phyloP scores from a whole-genome alignment of 1,284 basidiomycete species.

The Cutaneotrichosporon arboriforme region DNA sequence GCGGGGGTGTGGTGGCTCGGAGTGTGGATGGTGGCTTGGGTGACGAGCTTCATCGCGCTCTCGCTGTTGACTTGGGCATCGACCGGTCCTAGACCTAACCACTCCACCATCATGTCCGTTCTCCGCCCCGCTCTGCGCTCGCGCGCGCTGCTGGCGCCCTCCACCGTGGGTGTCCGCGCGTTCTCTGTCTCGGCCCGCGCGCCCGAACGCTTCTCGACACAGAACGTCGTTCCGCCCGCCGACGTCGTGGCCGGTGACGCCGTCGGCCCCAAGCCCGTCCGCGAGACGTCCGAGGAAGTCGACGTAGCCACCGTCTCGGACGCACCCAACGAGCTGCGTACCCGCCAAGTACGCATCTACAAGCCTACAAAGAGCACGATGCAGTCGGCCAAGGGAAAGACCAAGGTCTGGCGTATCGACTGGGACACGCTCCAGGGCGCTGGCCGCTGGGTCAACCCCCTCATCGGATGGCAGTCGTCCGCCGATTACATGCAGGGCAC shows the following conservation, averaged over 20 bases:
- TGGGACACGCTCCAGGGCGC: slow-evolving; percentile 84
- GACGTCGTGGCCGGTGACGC: slow-evolving; percentile 23
- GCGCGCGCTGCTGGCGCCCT: not conserved
- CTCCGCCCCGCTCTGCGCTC: slow-evolving; percentile 11
- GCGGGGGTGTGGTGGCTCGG: too few relatives aligned
- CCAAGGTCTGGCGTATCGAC: slow-evolving; percentile 87
- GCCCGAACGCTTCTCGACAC: slow-evolving; percentile 4
- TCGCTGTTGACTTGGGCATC: too few relatives aligned
- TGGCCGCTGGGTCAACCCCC: slow-evolving; percentile 95
- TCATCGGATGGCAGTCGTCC: slow-evolving; percentile 94
- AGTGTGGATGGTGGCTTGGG: too few relatives aligned
- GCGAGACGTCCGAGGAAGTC: slow-evolving; percentile 27
- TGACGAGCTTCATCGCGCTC: too few relatives aligned
- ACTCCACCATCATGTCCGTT: slow-evolving; percentile 13
- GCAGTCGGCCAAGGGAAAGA: slow-evolving; percentile 85
- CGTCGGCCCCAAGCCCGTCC: slow-evolving; percentile 21
- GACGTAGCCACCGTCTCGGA: slow-evolving; percentile 45
- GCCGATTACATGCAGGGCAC: slow-evolving; percentile 98
- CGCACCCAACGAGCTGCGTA: slow-evolving; percentile 40
- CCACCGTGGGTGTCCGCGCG: not conserved
- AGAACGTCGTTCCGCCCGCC: slow-evolving; percentile 10
- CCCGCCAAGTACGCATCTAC: slow-evolving; percentile 70
- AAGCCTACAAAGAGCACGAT: slow-evolving; percentile 91
- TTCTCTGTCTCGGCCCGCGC: slow-evolving; percentile 1
- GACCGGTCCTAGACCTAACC: too few relatives aligned